Evolutionary conservation across 2,329 filamentous ascomycete genomes (phyloP).

Genomic region (Curvularia hawaiiensis): DNA sequence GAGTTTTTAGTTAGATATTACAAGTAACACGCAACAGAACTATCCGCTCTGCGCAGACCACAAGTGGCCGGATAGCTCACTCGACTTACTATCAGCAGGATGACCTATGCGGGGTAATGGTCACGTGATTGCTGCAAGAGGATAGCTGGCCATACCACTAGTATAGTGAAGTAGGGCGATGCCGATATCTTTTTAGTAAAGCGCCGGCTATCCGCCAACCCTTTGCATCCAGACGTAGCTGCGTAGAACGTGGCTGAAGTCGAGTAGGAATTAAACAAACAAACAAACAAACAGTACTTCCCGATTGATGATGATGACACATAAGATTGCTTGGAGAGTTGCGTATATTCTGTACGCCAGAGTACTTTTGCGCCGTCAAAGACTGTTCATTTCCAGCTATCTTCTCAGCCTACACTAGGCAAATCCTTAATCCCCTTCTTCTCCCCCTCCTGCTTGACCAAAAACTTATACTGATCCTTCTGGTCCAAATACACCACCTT

Average conservation of each 20-base stretch:
- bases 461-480: slow-evolving; percentile 63
- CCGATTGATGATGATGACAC: neutral
- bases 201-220: neutral
- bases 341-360: neutral
- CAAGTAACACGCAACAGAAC: too few relatives aligned
- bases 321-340: neutral
- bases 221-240: neutral
- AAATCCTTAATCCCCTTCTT: slow-evolving; percentile 6
- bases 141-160: too few relatives aligned
- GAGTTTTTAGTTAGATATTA: too few relatives aligned
- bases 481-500: slow-evolving; percentile 67
- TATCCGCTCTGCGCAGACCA: too few relatives aligned
- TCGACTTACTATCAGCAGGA: too few relatives aligned
- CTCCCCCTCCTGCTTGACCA: slow-evolving; percentile 45
- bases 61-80: too few relatives aligned
- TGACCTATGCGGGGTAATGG: too few relatives aligned
- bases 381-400: slow-evolving; percentile 1
- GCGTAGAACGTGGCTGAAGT: neutral
- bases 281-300: neutral
- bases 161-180: neutral
- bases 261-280: neutral
- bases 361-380: neutral
- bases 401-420: neutral
- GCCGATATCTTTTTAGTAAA: neutral
- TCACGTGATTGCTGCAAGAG: too few relatives aligned